Conservation (phyloP, 306 rosid genomes). For the Begonia masoniana region DNA sequence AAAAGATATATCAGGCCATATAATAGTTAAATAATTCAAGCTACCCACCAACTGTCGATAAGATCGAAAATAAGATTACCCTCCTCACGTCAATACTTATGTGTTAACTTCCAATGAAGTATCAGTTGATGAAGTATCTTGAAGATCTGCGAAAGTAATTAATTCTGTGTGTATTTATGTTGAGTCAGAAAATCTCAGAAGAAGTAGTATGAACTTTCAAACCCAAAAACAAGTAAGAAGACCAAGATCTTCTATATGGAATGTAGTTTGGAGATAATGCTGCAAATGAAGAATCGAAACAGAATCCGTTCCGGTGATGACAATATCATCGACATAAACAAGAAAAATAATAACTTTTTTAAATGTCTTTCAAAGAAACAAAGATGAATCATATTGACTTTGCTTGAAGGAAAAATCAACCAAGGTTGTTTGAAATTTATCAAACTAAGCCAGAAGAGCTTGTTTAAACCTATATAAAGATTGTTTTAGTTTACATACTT, state of each 20-base stretch:
- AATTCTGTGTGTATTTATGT: neutral
- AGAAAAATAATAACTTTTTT: neutral
- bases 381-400: neutral
- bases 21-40: neutral
- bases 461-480: neutral
- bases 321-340: neutral
- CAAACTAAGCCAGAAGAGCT: neutral
- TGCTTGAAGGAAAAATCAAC: neutral
- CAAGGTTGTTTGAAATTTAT: neutral
- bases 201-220: neutral
- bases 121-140: neutral
- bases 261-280: neutral
- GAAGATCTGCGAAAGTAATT: neutral
- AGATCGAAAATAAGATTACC: neutral
- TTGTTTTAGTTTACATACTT: neutral
- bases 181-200: neutral
- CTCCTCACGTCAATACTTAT: neutral
- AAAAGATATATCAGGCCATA: neutral
- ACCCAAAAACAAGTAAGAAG: neutral
- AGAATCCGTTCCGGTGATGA: neutral
- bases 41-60: neutral
- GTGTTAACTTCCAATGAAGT: neutral
- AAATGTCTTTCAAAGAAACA: neutral
- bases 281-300: neutral
- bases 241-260: neutral